Percentiles rank a stretch among this genome's conserved stretches.
These are phyloP conservation scores for Boletus vinaceobasis DNA, from an alignment of 768 basidiomycete genomes.

Conservation along the genomic window DNA sequence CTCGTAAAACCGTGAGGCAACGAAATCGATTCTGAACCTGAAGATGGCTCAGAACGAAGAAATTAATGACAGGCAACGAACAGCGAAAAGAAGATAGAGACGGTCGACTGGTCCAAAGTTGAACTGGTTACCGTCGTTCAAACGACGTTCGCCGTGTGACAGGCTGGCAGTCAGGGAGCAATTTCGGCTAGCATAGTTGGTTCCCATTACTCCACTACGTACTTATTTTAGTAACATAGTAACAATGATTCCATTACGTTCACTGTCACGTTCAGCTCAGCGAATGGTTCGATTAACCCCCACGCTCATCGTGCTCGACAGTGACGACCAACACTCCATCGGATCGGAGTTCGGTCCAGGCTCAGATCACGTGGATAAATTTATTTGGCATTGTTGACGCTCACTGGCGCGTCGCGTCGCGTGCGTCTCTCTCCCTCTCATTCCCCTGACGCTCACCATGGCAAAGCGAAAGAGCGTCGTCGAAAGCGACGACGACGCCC, in stretches of 20 bases:
- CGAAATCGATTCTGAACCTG: constrained; percentile 13
- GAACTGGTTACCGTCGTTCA: constrained; percentile 18
- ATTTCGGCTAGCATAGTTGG: constrained; percentile 15
- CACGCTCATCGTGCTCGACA: neutral
- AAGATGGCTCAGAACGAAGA: constrained; percentile 4
- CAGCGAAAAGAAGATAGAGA: neutral
- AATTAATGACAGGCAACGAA: constrained; percentile 1
- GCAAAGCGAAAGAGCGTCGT: constrained; percentile 48
- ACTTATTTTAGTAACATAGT: neutral
- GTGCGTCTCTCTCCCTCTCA: constrained; percentile 8
- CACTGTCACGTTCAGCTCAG: neutral
- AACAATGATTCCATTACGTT: neutral
- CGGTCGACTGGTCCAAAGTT: neutral
- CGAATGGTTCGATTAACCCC: neutral
- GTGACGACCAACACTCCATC: neutral
- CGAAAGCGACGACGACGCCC: constrained; percentile 43
- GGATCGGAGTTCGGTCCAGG: neutral
- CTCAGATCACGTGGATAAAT: constrained; percentile 2
- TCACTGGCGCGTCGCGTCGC: constrained; percentile 28
- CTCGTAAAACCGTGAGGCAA: constrained; percentile 23
- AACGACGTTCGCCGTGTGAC: constrained; percentile 18
- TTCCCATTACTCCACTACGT: neutral
- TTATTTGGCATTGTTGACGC: constrained; percentile 25
- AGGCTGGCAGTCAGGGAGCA: constrained; percentile 1
- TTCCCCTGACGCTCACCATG: constrained; percentile 35